Percentiles rank a stretch among this genome's conserved stretches.
phyloP scores from a whole-genome alignment of 345 rosid species.

The Eucalyptus cloeziana region DNA sequence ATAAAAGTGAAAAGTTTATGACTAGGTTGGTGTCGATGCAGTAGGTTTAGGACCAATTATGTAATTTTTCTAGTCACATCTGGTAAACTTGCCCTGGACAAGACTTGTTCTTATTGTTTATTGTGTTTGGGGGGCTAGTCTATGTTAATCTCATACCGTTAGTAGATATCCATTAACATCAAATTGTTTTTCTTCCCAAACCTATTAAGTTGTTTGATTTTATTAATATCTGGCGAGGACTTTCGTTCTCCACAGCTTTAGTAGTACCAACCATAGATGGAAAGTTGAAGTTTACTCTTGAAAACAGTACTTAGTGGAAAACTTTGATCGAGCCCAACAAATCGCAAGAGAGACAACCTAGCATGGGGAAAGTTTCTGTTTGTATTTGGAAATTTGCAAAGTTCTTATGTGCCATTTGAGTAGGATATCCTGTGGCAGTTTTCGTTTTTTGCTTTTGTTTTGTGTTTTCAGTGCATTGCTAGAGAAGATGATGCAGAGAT shows the following conservation, averaged over 20 bases:
- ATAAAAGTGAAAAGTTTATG: neutral
- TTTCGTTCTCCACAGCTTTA: neutral
- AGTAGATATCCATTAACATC: neutral
- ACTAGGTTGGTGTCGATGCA: too few species aligned
- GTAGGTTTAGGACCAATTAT: too few species aligned
- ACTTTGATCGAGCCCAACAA: neutral
- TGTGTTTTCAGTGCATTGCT: neutral
- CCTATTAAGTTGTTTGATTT: neutral
- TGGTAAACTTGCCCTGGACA: neutral
- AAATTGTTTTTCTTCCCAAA: neutral
- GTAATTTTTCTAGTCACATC: neutral
- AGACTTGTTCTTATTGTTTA: neutral
- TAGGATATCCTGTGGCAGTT: neutral
- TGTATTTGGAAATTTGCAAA: neutral
- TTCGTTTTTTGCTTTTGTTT: neutral
- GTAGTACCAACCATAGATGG: neutral
- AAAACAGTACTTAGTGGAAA: neutral
- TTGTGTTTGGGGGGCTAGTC: neutral
- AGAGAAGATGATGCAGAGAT: neutral
- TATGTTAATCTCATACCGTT: neutral
- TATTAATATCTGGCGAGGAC: neutral
- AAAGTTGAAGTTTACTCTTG: neutral
- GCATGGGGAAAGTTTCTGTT: neutral
- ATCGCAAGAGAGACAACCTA: neutral
- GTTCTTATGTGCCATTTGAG: neutral